Base-by-base conservation (phyloP, 2,329 filamentous ascomycete species). In the Daldinia sp. region DNA sequence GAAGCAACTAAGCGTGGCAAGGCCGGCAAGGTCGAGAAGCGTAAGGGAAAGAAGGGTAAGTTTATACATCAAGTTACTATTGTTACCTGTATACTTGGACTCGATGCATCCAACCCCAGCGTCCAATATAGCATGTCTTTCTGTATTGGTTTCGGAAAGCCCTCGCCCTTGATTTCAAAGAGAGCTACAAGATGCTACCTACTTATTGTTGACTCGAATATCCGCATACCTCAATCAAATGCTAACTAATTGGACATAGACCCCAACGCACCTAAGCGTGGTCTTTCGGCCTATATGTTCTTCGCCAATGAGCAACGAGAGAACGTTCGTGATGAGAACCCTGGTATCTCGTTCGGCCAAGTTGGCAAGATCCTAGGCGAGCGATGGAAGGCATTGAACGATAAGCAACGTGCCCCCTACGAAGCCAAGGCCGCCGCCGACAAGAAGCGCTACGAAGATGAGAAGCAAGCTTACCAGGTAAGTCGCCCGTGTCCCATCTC, bases 221-320 rank as follows among this genome's bases (percentile, higher is more conserved):
- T 45, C 15, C 23, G 13, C 43, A 21, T 27, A n/a, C 27, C 3
- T 23, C 23, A 11, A 39, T 27, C 17, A 11, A 48, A 29, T 2
- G 39, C 58, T 63, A 65, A 63, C 70, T 66, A 27, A 35, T 61
- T 9, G 17, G 25, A 13, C 11, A 7, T 74, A 96, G 94, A 97
- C 82, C 93, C 93, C 81, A 97, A 97, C 82, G 94, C 94, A 64
- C 95, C 95, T 79, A 99, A 98, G 93, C 93, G 95, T 82, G 95
- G 94, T 85, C 92, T 99, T 51, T 98, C 95, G 55, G 95, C 95
- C 69, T 99, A 99, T 89, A 99, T 99, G 95, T 98, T 98, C 90
- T 99, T 98, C 80, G 95, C 95, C 88, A 98, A 98, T 77, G 95
- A 98, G 83, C 93, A 97, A 83, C 94, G 95, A 74, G 94, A 98